Conservation (phyloP, 352 stramenopile species). For the Phytopythium mirpurense region DNA sequence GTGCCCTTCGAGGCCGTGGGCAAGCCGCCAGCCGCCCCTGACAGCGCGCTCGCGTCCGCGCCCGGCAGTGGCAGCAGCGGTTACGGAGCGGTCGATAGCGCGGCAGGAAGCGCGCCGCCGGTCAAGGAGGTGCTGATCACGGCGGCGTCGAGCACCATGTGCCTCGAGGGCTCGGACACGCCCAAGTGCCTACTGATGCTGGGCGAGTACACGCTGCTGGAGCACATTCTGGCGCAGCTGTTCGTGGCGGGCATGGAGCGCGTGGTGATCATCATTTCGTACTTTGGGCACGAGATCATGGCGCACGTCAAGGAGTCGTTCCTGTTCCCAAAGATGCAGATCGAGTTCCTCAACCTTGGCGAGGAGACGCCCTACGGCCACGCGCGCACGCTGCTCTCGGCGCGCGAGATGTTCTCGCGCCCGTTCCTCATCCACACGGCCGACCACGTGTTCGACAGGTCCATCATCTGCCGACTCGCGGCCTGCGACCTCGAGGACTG, state of each 20-base stretch:
- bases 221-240: slow-evolving; percentile 77
- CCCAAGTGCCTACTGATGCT: slow-evolving; percentile 77
- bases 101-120: background rate
- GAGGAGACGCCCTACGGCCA: slow-evolving; percentile 72
- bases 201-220: slow-evolving; percentile 72
- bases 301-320: slow-evolving; percentile 72
- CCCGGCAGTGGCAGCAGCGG: slow-evolving; percentile 1
- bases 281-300: slow-evolving; percentile 79
- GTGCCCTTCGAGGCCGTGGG: slow-evolving; percentile 77
- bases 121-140: slow-evolving; percentile 80
- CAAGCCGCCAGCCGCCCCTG: slow-evolving; percentile 26
- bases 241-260: slow-evolving; percentile 79
- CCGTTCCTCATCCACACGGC: slow-evolving; percentile 84
- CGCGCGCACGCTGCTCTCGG: slow-evolving; percentile 67
- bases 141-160: slow-evolving; percentile 74
- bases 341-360: slow-evolving; percentile 82
- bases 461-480: slow-evolving; percentile 59
- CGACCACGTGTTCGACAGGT: slow-evolving; percentile 81
- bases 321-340: slow-evolving; percentile 69
- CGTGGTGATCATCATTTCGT: slow-evolving; percentile 83
- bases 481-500: slow-evolving; percentile 68
- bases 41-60: too few relatives aligned
- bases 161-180: slow-evolving; percentile 68
- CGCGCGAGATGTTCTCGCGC: slow-evolving; percentile 72
- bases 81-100: background rate